phyloP scores from a whole-genome alignment of 164 flowering plant genomes.

The Chimonanthus salicifolius region DNA sequence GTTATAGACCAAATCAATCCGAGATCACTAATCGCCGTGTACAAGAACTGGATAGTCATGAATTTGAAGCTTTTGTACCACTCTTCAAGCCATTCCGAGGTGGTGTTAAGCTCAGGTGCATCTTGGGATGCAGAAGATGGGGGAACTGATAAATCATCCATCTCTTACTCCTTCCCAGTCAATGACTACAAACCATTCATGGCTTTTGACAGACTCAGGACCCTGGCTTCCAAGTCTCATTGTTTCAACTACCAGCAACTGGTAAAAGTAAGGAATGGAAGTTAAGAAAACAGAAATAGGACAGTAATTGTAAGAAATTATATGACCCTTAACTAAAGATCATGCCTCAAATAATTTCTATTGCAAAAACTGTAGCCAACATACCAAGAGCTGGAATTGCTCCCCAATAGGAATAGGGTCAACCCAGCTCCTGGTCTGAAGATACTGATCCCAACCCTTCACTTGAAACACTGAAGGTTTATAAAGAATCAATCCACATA shows the following conservation, averaged over 20 bases:
- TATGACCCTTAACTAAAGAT: background rate
- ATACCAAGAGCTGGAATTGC: background rate
- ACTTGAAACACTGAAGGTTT: background rate
- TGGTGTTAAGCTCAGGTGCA: slow-evolving; percentile 31
- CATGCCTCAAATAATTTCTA: background rate
- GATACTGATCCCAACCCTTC: background rate
- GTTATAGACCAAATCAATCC: background rate
- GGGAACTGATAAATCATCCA: slow-evolving; percentile 33
- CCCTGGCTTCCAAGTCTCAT: slow-evolving; percentile 74
- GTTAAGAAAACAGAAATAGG: background rate
- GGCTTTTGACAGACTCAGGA: slow-evolving; percentile 57
- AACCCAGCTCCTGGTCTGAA: background rate
- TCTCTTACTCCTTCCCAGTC: slow-evolving; percentile 57
- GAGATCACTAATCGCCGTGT: background rate
- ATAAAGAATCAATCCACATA: background rate
- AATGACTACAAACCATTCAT: slow-evolving; percentile 70
- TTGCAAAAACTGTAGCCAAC: background rate
- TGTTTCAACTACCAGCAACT: slow-evolving; percentile 81
- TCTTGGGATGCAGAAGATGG: slow-evolving; percentile 33
- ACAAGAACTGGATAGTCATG: background rate
- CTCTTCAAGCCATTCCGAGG: slow-evolving; percentile 87
- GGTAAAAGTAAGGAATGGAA: slow-evolving; percentile 9
- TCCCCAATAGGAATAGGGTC: background rate
- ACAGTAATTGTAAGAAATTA: background rate
- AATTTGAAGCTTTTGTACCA: slow-evolving; percentile 44